Conservation (phyloP, 768 basidiomycete genomes). For the Candolleomyces eurysporus region DNA sequence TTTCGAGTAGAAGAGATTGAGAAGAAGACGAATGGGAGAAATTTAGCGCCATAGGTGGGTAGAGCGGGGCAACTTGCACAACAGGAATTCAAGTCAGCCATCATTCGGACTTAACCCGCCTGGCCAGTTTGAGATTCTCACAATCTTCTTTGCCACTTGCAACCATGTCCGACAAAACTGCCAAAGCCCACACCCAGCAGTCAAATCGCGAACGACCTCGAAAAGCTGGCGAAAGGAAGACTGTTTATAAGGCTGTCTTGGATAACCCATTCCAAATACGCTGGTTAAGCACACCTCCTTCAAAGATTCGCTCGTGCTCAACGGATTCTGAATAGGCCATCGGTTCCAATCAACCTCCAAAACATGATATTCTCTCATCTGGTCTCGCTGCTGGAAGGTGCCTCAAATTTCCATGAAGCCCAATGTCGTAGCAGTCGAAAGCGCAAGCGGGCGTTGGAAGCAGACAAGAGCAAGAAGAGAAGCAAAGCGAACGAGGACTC, state of each 20-base stretch:
- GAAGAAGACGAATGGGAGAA: background rate
- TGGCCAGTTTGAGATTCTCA: background rate
- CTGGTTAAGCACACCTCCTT: constrained; percentile 47
- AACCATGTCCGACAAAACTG: constrained; percentile 34
- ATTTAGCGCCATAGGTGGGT: background rate
- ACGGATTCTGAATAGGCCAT: constrained; percentile 48
- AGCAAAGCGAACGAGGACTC: background rate
- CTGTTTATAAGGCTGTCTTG: constrained; percentile 66
- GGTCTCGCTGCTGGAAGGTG: constrained; percentile 47
- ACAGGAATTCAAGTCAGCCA: too few species aligned
- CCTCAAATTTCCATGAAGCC: constrained; percentile 41
- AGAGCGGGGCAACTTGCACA: too few species aligned
- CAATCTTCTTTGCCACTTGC: background rate
- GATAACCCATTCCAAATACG: constrained; percentile 68
- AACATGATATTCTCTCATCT: constrained; percentile 54
- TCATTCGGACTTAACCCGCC: too few species aligned
- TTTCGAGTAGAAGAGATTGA: background rate
- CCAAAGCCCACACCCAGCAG: constrained; percentile 50
- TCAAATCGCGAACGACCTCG: constrained; percentile 63
- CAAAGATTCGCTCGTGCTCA: background rate
- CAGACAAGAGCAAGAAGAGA: constrained; percentile 17
- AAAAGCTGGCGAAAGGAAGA: constrained; percentile 51
- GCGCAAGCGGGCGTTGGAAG: constrained; percentile 32
- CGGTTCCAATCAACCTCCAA: constrained; percentile 60
- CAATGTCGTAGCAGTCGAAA: constrained; percentile 33